These are phyloP conservation scores for Hansenula lynferdii DNA, from an alignment of 1,139 yeast genomes.

Conservation along the genomic window DNA sequence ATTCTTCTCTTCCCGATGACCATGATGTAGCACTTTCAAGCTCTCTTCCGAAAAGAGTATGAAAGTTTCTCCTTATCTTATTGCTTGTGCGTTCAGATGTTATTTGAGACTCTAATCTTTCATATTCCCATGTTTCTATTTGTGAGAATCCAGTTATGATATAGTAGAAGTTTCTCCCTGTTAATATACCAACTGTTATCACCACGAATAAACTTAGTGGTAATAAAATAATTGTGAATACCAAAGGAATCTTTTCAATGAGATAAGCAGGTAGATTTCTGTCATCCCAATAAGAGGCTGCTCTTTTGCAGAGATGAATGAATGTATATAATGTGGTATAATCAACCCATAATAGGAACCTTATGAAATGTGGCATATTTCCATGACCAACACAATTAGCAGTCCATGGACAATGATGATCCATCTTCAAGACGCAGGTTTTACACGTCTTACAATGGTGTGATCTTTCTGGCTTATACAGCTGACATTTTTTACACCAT, in stretches of 20 bases:
- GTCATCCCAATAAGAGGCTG: constrained; percentile 42
- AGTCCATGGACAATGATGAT: constrained; percentile 89
- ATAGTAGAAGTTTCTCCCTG: constrained; percentile 56
- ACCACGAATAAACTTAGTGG: constrained; percentile 58
- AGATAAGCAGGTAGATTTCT: constrained; percentile 58
- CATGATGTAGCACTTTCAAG: constrained; percentile 48
- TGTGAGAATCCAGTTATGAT: constrained; percentile 76
- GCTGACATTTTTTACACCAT: constrained; percentile 63
- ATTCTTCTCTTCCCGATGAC: constrained; percentile 26
- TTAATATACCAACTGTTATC: constrained; percentile 51
- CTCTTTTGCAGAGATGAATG: constrained; percentile 37
- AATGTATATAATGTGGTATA: constrained; percentile 49
- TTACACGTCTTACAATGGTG: constrained; percentile 73
- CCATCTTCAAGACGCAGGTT: constrained; percentile 71
- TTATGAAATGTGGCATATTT: constrained; percentile 77
- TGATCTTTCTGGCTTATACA: constrained; percentile 67
- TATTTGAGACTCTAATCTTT: constrained; percentile 67
- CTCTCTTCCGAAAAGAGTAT: constrained; percentile 34
- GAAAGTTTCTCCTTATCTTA: constrained; percentile 44
- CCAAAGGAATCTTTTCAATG: constrained; percentile 47
- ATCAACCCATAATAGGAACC: constrained; percentile 71
- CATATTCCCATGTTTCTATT: constrained; percentile 91
- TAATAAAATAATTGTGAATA: constrained; percentile 49
- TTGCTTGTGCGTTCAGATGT: constrained; percentile 48
- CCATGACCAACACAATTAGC: constrained; percentile 76